phyloP scores from a whole-genome alignment of 148 eudicot species.

The Pharnaceum exiguum region DNA sequence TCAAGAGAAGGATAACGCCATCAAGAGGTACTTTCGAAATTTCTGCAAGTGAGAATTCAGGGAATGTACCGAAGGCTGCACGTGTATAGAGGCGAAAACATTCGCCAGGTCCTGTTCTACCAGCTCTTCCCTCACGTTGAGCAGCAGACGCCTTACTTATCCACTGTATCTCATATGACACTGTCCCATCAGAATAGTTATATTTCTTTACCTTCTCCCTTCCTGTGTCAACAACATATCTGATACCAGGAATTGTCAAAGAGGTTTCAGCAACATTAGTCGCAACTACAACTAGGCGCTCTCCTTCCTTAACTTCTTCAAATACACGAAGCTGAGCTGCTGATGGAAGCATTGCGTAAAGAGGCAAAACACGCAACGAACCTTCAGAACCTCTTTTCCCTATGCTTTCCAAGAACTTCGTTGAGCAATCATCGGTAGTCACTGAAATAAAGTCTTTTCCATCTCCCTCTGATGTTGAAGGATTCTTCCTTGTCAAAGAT shows the following conservation, averaged over 20 bases:
- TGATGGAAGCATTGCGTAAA: conserved; percentile 92
- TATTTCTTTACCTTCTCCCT: conserved; percentile 87
- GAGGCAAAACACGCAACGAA: conserved; percentile 80
- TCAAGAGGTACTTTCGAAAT: conserved; percentile 92
- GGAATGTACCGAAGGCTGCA: conserved; percentile 84
- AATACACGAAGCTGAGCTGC: conserved; percentile 95
- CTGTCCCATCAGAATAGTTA: conserved; percentile 81
- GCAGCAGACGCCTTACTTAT: conserved; percentile 87
- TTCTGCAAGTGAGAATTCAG: conserved; percentile 83
- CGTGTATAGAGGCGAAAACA: conserved; percentile 92
- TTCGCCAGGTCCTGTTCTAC: conserved; percentile 94
- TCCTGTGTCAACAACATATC: conserved; percentile 85
- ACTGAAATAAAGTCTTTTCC: conserved; percentile 11
- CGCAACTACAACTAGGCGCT: conserved; percentile 93
- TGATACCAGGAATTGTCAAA: conserved; percentile 89
- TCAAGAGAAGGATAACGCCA: too few species aligned
- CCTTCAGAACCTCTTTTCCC: conserved; percentile 89
- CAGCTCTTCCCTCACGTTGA: conserved; percentile 92
- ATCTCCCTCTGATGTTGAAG: conserved; percentile 16
- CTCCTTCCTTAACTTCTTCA: conserved; percentile 91
- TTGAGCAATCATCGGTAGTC: conserved; percentile 19
- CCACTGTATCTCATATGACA: conserved; percentile 70
- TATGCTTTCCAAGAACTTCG: conserved; percentile 56
- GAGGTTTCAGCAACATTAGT: conserved; percentile 99
- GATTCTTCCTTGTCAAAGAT: conserved; percentile 49